Base-by-base conservation (phyloP, 2,329 filamentous ascomycete species). In the Exophiala sideris region DNA sequence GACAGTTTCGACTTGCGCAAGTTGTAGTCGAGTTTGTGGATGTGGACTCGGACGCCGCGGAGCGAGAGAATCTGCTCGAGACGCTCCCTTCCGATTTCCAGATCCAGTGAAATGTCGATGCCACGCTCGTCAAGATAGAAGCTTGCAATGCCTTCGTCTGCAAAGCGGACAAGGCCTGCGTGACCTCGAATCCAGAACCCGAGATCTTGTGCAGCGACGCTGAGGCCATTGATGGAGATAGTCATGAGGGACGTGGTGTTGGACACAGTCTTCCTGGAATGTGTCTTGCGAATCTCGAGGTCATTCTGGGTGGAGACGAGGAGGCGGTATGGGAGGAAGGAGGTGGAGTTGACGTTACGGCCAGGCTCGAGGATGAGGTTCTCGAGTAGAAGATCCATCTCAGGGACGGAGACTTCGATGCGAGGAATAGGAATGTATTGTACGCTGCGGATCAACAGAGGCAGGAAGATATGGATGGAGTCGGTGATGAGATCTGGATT, bases 341-440 rank as follows among this genome's bases (percentile, higher is more conserved):
- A 96, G 2, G 87, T 89, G 58, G 86, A 76, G 68, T 96, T 92
- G 64, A 95, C 79, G 0, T 90, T 95, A 53, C 79, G 79, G 5
- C 92, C 92, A 0, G 92, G 92, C 66, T 96, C 89, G 32, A 97
- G 79, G 56, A 97, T 87, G 32, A 97, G 77, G 60, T 95, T 96
- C 67, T 97, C 92, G 2, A 97, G 75, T 1, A 97, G 75, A 4
- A 97, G 80, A 64, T 96, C 91, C 50, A 95, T 78, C 33, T 88
- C 84, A 0, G 91, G 91, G 3, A 86, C 87, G 0, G 89, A 87
- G 4, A 96, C 77, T 69, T 96, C 92, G n/a, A 96, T 72, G 3
- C 92, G 86, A 0, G 91, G 91, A 48, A 97, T 94, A 0, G 92
- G 92, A 3, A 97, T 75, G 70, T 90, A 91, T 68, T 96, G 91